Evolutionary conservation across 2,329 filamentous ascomycete genomes (phyloP), one percentile per base, ranked within the genome.

Genomic region (Laburnicola sp.): DNA sequence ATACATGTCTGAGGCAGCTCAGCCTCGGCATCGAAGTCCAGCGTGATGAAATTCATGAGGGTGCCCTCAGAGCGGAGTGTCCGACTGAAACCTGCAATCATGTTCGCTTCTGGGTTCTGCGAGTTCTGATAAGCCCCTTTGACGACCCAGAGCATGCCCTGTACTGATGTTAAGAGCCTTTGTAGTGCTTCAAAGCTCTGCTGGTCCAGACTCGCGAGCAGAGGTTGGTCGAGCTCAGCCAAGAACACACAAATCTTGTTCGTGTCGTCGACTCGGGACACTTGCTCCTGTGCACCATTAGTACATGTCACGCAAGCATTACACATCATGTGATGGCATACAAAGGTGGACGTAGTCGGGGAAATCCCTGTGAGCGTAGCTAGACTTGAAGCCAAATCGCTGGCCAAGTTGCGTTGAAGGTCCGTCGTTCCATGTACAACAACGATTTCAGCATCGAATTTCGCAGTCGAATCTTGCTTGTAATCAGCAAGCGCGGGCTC

Each of bases 41-140:
- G 39, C n/a, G 51, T 59, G 31, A 50, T 45, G 36, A 57, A 57
- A 26, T 50, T 45, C 45, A 52, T 59, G 16, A 50, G 47, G 26
- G 53, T 55, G 31, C 31, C 54, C 35, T 59, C 57, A 9, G 57
- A 59, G 25, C 56, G 50, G 6, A 59, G 48, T 5, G 53, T 47
- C 6, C 56, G 51, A 38, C 53, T 56, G 31, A 59, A 45, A 31
- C 56, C 56, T 6, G 48, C 28, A 8, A 56, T 44, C 56, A 59
- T 59, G 34, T 54, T 59, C 27, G 36, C 41, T 21, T 51, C 44
- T 39, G 43, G 53, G 37, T 44, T 53, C 25, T 27, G 31, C 25
- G 38, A 30, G 25, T 48, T 54, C n/a, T 38, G 37, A 43, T 57
- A 57, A 26, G 55, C 52, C 22, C 55, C 55, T 30, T 43, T 35